Conservation (phyloP, 352 stramenopile species). For the Elongisporangium undulatum region DNA sequence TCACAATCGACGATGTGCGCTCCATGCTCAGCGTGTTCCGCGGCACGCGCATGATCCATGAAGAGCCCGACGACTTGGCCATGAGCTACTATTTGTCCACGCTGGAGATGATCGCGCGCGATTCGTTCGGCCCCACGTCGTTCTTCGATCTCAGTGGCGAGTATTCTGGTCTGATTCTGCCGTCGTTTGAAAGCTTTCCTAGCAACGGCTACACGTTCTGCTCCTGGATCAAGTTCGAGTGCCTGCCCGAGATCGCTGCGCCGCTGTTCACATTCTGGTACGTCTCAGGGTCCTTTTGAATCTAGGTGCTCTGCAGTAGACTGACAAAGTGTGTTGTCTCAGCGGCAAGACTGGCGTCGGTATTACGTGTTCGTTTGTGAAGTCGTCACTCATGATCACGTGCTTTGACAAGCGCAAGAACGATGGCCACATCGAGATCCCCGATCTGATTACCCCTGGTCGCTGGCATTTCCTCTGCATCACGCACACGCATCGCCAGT, state of each 20-base stretch:
- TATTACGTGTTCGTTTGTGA: constrained; percentile 74
- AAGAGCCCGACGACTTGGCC: constrained; percentile 61
- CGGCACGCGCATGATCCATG: constrained; percentile 56
- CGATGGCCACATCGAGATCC: constrained; percentile 73
- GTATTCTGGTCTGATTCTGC: constrained; percentile 66
- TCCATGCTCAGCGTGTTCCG: constrained; percentile 80
- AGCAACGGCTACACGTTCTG: constrained; percentile 84
- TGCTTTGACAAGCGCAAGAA: constrained; percentile 87
- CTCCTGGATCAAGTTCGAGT: constrained; percentile 84
- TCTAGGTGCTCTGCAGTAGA: neutral
- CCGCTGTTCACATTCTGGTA: constrained; percentile 81
- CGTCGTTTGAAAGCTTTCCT: constrained; percentile 66
- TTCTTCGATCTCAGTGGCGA: constrained; percentile 83
- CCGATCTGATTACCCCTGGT: constrained; percentile 57
- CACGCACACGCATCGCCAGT: constrained; percentile 80
- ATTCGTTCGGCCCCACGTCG: constrained; percentile 75
- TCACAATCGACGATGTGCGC: constrained; percentile 74
- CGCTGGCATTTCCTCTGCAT: constrained; percentile 82
- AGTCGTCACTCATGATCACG: constrained; percentile 71
- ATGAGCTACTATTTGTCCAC: constrained; percentile 79
- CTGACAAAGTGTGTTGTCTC: neutral
- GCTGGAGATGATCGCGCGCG: constrained; percentile 82
- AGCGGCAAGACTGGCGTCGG: constrained; percentile 71
- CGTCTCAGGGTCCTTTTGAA: constrained; percentile 6
- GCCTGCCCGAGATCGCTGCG: constrained; percentile 56